Conservation (phyloP, 176 grass and related monocot species). For the Neostapfia colusana region DNA sequence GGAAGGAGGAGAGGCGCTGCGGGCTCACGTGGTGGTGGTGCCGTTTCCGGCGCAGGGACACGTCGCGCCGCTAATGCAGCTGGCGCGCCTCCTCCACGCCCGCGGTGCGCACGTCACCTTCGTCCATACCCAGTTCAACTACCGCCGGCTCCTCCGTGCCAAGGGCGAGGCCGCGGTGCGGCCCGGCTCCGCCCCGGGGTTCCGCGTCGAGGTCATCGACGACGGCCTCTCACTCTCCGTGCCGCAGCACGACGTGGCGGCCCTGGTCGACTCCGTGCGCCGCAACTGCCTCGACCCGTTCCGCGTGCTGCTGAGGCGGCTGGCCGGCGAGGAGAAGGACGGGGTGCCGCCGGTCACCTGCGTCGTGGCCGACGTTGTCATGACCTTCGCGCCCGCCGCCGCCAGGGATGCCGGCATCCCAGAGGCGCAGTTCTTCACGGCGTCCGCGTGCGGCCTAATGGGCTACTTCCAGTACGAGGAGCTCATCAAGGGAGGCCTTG, state of each 20-base stretch:
- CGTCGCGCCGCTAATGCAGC: slow-evolving; percentile 45
- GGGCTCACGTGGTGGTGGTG: slow-evolving; percentile 15
- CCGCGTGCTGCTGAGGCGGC: slow-evolving; percentile 13
- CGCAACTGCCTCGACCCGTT: slow-evolving; percentile 43
- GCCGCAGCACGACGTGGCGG: slow-evolving; percentile 16
- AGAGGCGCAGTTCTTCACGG: slow-evolving; percentile 49
- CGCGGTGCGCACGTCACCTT: background rate
- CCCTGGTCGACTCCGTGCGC: slow-evolving; percentile 8
- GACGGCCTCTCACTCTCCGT: slow-evolving; percentile 31
- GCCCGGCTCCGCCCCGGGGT: background rate
- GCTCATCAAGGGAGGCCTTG: slow-evolving; percentile 20
- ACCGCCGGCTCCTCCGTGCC: background rate
- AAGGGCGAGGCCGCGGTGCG: background rate
- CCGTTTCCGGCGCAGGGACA: slow-evolving; percentile 44
- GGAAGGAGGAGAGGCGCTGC: background rate
- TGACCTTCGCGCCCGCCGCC: slow-evolving; percentile 41
- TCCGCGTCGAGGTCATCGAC: slow-evolving; percentile 43
- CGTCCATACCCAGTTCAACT: background rate
- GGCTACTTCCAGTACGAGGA: slow-evolving; percentile 31
- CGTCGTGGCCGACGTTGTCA: slow-evolving; percentile 39
- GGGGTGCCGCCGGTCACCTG: slow-evolving; percentile 16
- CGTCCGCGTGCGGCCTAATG: slow-evolving; percentile 38
- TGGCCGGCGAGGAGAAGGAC: background rate
- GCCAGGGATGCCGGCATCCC: slow-evolving; percentile 40
- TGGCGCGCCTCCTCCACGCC: slow-evolving; percentile 40